Evolutionary conservation across 495 filamentous ascomycete genomes (phyloP), one percentile per base, ranked within the genome.

Genomic region (Penicillium canescens): DNA sequence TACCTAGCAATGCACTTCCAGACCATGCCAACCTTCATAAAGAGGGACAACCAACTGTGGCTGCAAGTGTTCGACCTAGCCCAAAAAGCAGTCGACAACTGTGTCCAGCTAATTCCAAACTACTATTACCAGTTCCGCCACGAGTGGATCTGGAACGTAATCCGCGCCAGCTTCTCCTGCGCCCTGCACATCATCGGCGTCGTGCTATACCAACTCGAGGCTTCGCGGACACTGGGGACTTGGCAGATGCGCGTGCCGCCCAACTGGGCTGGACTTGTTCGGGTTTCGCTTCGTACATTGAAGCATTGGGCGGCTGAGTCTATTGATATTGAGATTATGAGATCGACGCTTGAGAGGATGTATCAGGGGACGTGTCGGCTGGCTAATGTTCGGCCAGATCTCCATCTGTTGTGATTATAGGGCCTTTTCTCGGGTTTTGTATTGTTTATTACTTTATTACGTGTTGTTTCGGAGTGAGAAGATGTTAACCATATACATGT

Each of bases 111-210:
- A 12, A 61, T 66, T 8, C 61, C 63, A 16, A 54, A 55, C 23
- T 56, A 55, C n/a, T 66, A 49, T 52, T 64, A 64, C 21, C 55
- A 66, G 6, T 63, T 61, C 34, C 63, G 63, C 20, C 63, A 66
- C 18, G 57, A 64, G 42, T 66, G 61, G 61, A 54, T 66, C 35
- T 61, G 58, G 55, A 64, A 57, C 28, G 38, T 61, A 16, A 42
- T 66, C 37, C 54, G 63, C 6, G 39, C 34, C 16, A 59, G 52
- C 6, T 66, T 66, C 36, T 41, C 50, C 7, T 54, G 50, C 10
- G 57, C 61, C 1, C 50, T 66, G 20, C 63, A 66, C 20, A 61
- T 66, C 40, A 42, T 61, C 8, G 61, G 42, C 0, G 57, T 55
- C 14, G 57, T 61, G 6, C 42, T 66, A 13, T 58, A 59, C 35